Evolutionary conservation across 2,329 filamentous ascomycete genomes (phyloP), one percentile per base, ranked within the genome.

Genomic region (Xylogone sp.): DNA sequence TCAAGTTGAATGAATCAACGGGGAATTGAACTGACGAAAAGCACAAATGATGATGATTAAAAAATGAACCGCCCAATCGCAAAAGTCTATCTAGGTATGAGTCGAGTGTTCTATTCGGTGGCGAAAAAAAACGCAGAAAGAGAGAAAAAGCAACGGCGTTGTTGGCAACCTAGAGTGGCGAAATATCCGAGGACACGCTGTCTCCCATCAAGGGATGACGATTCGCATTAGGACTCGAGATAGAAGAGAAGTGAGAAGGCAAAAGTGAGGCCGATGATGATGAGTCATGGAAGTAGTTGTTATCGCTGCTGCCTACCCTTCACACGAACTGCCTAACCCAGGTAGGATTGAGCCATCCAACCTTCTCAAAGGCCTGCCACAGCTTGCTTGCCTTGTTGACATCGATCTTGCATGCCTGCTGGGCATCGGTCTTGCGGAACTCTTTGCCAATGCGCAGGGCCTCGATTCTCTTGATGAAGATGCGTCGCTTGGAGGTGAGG

Each of bases 401-500:
- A 63, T 97, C 93, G 57, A 97, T 96, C 75, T 95, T 95, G 79
- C 90, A 96, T n/a, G 90, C 90, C 68, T 96, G 89, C 69, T 97
- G 93, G 4, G 91, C 90, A 66, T 96, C 90, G 1, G 93, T 97
- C 79, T 96, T 96, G 68, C 90, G 86, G 69, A 96, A 97, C 63
- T 92, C 88, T 70, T 95, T 94, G 65, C 81, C 80, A 31, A 82
- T 83, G 51, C 75, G 71, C 34, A 83, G 72, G 2, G 84, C 81
- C 47, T 87, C 81, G 29, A 93, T 79, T 42, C 89, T 83, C 46
- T 84, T 83, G 50, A 86, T 76, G 68, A 97, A 97, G 65, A 97
- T 93, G 54, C 91, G 86, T 53, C 93, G 86, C 78, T 97, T 97
- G 75, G 88, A 94, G 53, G 88, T 92, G 21, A 97, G 78, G 65